Evolutionary conservation across 352 stramenopile genomes (phyloP).

Genomic region (Phytophthora ramorum): DNA sequence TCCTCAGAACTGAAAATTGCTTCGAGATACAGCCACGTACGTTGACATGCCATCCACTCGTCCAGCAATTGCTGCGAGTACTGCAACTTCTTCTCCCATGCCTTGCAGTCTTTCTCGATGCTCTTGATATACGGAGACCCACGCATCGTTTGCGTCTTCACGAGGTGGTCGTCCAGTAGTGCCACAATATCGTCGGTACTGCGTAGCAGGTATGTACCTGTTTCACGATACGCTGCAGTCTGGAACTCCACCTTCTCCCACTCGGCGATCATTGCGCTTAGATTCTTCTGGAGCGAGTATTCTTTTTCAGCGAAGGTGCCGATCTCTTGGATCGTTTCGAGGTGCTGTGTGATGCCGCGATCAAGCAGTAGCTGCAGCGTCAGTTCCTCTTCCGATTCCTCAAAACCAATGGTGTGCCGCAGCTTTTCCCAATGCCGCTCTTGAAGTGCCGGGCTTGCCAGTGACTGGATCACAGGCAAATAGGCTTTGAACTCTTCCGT

Average conservation of each 20-base stretch:
- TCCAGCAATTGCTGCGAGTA: constrained; percentile 93
- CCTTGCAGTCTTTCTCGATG: constrained; percentile 92
- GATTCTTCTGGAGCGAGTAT: constrained; percentile 93
- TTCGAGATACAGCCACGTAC: constrained; percentile 96
- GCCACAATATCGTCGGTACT: constrained; percentile 92
- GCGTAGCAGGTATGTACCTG: constrained; percentile 90
- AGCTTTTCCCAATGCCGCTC: constrained; percentile 93
- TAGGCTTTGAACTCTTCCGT: constrained; percentile 94
- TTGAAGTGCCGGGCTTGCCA: constrained; percentile 93
- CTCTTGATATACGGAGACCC: constrained; percentile 95
- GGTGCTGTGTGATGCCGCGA: constrained; percentile 83
- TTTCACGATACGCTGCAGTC: constrained; percentile 93
- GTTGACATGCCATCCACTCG: constrained; percentile 94
- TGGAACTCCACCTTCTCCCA: constrained; percentile 95
- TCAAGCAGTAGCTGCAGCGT: constrained; percentile 85
- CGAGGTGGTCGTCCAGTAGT: constrained; percentile 93
- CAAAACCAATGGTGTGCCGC: constrained; percentile 90
- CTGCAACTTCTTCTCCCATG: constrained; percentile 92
- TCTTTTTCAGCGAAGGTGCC: constrained; percentile 95
- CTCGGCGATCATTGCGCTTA: constrained; percentile 95
- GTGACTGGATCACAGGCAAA: constrained; percentile 92
- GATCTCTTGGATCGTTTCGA: constrained; percentile 92
- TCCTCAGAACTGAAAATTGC: constrained; percentile 96
- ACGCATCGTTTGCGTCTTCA: constrained; percentile 96
- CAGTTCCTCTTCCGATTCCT: constrained; percentile 86